A percentile compares a stretch with the other conserved stretches of the same genome.
Evolutionary conservation across 306 rosid genomes (phyloP).

Genomic region (Rosa persica): DNA sequence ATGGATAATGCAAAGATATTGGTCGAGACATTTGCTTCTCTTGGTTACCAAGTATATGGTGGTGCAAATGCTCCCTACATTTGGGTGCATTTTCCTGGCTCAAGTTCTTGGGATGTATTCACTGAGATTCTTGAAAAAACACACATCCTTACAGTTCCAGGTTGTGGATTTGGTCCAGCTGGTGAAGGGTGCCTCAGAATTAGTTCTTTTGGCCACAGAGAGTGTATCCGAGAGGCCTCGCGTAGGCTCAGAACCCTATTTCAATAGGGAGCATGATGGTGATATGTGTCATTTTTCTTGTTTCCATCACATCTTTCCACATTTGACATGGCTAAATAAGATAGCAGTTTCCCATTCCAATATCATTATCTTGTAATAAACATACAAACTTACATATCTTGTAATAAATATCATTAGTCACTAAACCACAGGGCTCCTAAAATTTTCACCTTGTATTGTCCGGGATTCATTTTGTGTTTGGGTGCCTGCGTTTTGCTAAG

Average conservation of each 20-base stretch:
- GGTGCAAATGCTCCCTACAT: constrained; percentile 68
- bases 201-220: constrained; percentile 57
- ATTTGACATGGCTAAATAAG: neutral
- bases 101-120: constrained; percentile 65
- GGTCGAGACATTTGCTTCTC: constrained; percentile 48
- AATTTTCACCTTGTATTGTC: too few species aligned
- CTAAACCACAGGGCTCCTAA: neutral
- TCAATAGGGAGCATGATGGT: neutral
- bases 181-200: constrained; percentile 61
- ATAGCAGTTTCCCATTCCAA: neutral
- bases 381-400: neutral
- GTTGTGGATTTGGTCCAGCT: constrained; percentile 66
- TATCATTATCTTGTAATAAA: neutral
- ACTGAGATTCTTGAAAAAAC: constrained; percentile 62
- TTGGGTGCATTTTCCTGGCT: constrained; percentile 76
- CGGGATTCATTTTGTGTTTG: too few species aligned
- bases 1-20: constrained; percentile 70
- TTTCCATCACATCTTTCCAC: neutral
- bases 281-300: neutral
- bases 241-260: constrained; percentile 43
- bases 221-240: constrained; percentile 54
- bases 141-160: constrained; percentile 61
- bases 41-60: constrained; percentile 60
- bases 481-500: too few species aligned
- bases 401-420: neutral